phyloP scores from a whole-genome alignment of 768 basidiomycete species.

The Tricholoma saponaceum region DNA sequence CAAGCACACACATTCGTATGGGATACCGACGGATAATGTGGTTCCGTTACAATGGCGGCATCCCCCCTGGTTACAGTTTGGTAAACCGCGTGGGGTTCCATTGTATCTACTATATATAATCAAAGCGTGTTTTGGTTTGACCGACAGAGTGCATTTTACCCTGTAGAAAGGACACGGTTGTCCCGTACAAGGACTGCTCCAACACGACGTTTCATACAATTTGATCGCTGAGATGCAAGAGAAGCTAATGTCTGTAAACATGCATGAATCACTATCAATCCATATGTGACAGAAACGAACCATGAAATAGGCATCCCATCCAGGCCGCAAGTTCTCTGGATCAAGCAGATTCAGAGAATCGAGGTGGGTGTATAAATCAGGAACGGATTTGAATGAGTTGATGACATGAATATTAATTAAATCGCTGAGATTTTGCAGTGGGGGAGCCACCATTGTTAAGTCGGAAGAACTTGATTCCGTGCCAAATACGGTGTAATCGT shows the following conservation, averaged over 20 bases:
- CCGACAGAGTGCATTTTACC: constrained; percentile 38
- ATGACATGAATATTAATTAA: constrained; percentile 56
- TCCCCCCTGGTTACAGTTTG: constrained; percentile 90
- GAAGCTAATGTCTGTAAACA: constrained; percentile 73
- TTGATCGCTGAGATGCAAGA: constrained; percentile 84
- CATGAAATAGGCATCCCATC: constrained; percentile 99
- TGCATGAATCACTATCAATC: neutral
- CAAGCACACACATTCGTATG: constrained; percentile 85
- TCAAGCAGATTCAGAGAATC: constrained; percentile 67
- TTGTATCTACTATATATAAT: constrained; percentile 66
- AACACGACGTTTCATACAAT: constrained; percentile 97
- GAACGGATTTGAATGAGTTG: constrained; percentile 57
- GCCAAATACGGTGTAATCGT: constrained; percentile 74
- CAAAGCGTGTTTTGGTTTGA: neutral
- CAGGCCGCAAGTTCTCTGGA: constrained; percentile 73
- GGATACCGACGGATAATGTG: constrained; percentile 36
- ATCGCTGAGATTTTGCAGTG: constrained; percentile 36
- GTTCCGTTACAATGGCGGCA: constrained; percentile 75
- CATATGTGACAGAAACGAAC: constrained; percentile 32
- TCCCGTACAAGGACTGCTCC: constrained; percentile 91
- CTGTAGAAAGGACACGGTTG: constrained; percentile 74
- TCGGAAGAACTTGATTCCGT: constrained; percentile 4
- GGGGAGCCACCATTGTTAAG: constrained; percentile 13
- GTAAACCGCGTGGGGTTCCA: constrained; percentile 87
- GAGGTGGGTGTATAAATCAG: constrained; percentile 58